Conservation (phyloP, 192 early-diverging fungal species). For the Ambispora gerdemannii region DNA sequence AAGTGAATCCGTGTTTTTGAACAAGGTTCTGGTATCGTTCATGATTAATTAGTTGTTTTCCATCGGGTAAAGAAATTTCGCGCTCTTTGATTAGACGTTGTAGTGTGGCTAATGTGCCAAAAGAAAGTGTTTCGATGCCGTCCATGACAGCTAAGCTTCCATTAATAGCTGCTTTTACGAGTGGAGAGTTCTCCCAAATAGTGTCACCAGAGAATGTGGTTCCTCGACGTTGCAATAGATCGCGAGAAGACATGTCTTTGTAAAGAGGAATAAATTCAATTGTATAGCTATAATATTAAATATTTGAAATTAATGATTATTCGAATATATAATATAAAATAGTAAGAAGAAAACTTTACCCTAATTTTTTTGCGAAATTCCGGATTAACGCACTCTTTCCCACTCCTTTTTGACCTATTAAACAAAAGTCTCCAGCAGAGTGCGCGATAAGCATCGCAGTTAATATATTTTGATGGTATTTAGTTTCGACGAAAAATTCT, state of each 20-base stretch:
- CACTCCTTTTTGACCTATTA: slow-evolving; percentile 71
- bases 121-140: slow-evolving; percentile 66
- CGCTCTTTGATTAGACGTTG: slow-evolving; percentile 65
- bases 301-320: neutral
- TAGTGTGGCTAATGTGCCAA: slow-evolving; percentile 65
- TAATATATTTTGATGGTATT: slow-evolving; percentile 49
- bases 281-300: slow-evolving; percentile 47
- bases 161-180: slow-evolving; percentile 69
- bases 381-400: slow-evolving; percentile 69
- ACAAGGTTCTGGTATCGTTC: slow-evolving; percentile 55
- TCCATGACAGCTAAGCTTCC: slow-evolving; percentile 75
- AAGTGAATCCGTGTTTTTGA: slow-evolving; percentile 44
- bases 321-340: neutral
- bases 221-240: slow-evolving; percentile 70
- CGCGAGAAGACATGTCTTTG: slow-evolving; percentile 78
- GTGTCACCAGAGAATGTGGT: slow-evolving; percentile 72
- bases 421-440: slow-evolving; percentile 62
- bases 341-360: slow-evolving; percentile 25
- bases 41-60: slow-evolving; percentile 51
- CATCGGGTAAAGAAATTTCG: slow-evolving; percentile 68
- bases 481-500: slow-evolving; percentile 58
- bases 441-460: slow-evolving; percentile 57
- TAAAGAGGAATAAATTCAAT: slow-evolving; percentile 71
- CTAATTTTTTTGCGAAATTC: slow-evolving; percentile 52
- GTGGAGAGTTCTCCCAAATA: slow-evolving; percentile 68